Evolutionary conservation across 257 asterid genomes (phyloP).

Genomic region (Hygrophila difformis): DNA sequence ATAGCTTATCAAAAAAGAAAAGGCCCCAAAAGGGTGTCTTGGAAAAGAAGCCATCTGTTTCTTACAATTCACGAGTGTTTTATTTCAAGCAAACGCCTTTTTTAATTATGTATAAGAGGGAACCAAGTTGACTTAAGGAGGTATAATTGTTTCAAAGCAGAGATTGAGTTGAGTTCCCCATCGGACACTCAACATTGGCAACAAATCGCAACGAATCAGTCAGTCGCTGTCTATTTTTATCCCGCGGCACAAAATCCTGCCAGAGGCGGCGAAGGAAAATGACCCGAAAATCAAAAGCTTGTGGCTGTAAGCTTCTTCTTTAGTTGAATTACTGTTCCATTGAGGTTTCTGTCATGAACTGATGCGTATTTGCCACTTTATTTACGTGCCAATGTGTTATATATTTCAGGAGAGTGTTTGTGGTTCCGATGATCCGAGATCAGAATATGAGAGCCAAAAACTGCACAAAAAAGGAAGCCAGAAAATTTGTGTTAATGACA

Average conservation of each 20-base stretch:
- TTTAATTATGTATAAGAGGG: slow-evolving; percentile 4
- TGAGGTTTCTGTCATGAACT: neutral
- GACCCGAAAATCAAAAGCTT: slow-evolving; percentile 27
- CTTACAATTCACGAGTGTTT: slow-evolving; percentile 15
- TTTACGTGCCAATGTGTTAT: neutral
- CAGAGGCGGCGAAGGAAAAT: slow-evolving; percentile 15
- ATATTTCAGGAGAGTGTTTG: slow-evolving; percentile 25
- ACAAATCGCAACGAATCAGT: too few species aligned
- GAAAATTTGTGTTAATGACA: slow-evolving; percentile 28
- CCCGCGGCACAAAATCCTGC: too few species aligned
- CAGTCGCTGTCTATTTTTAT: too few species aligned
- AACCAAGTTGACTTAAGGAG: slow-evolving; percentile 25
- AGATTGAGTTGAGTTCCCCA: slow-evolving; percentile 6
- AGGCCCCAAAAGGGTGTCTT: neutral
- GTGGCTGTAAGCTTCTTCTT: slow-evolving; percentile 18
- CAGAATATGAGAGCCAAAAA: slow-evolving; percentile 17
- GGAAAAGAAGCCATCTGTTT: neutral
- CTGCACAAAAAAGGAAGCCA: slow-evolving; percentile 4
- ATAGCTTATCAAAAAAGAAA: too few species aligned
- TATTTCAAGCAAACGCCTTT: neutral
- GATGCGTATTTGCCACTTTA: neutral
- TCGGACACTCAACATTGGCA: too few species aligned
- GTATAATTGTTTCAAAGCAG: slow-evolving; percentile 18
- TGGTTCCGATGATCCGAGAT: slow-evolving; percentile 21
- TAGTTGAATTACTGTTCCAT: neutral